Base-by-base conservation (phyloP, 306 rosid species). In the Aeschynomene evenia region DNA sequence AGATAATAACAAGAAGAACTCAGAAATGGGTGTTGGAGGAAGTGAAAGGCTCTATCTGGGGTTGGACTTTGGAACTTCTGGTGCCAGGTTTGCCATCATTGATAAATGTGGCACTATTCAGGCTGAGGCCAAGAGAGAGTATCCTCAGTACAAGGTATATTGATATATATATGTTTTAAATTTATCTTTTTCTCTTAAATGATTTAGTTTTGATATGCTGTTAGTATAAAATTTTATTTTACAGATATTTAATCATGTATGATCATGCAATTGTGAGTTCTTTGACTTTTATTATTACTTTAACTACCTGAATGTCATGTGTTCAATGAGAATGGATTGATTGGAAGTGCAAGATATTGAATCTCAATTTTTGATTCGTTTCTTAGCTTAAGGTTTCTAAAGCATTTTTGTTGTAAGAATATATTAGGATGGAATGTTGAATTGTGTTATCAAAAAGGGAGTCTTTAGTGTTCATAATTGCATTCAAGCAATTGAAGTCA, bases 21-120 rank as follows among this genome's bases (percentile, higher is more conserved):
- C 37, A 16, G 73, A 50, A 75, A 46, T 57, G 77, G 70, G 61
- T 49, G 29, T 77, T 74, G 54, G 12, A 68, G 42, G 15, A 54
- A 51, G 77, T 46, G 84, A 75, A 28, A 68, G 68, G 77, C 91
- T 90, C 52, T 93, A 86, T 84, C 97, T 93, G 10, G 96, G 97
- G 16, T 74, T 93, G 89, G 98, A 90, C 65, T 90, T 93, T 66
- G 98, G 97, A 18, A 93, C 98, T 20, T 88, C 94, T 1, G 89
- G 96, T 19, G 98, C 98, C 11, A 85, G 98, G 72, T 93, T 93
- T 76, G 86, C 94, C 2, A 52, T 90, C 31, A 90, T 93, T 42
- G 89, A 93, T 77, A 80, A 73, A 40, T 68, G 19, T 19, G 90
- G 96, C 11, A 49, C 74, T 12, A 78, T 88, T 81, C 85, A 75